Base-by-base conservation (phyloP, 495 filamentous ascomycete genomes). In the Penicillium crystallinum region DNA sequence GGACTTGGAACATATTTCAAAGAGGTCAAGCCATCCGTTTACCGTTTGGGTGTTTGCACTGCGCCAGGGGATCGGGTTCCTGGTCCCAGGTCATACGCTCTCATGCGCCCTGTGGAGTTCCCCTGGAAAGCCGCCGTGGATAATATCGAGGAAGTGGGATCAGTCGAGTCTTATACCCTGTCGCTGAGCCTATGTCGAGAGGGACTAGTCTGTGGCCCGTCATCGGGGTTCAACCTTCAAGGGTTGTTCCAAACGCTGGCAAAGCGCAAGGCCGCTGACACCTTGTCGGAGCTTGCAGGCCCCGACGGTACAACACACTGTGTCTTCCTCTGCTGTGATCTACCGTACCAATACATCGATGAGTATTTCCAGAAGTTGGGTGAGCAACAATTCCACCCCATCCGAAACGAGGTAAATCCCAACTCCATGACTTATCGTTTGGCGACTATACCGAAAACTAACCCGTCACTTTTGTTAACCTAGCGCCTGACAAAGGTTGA, bases 291-390 rank as follows among this genome's bases (percentile, higher is more conserved):
- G 30, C 45, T 81, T 1, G 71, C 74, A 5, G 76, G 74, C 1
- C 62, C 65, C 0, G 68, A 71, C 15, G 77, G 75, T 1, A 65
- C 74, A 44, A 72, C 75, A n/a, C 70, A 77, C 44, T 80, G 76
- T 47, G 81, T 84, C 4, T 85, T 85, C 60, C 60, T 81, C 11
- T 82, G 79, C 64, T 81, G 79, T 31, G 82, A 85, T 55, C 62
- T 85, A 19, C 82, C 82, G 10, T 84, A 85, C 51, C 81, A 85
- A 61, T 84, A 85, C 47, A 73, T 85, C 34, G 65, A 70, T 18
- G 74, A 78, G 56, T 85, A 85, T 52, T 84, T 82, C 51, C 59
- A 77, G 37, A 82, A 80, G 54, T 61, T 84, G 12, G 71, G 66
- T 8, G 46, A 66, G 0, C 68, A 70, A 10, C 61, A 78, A 49